A percentile compares a stretch with the other conserved stretches of the same genome.
These are phyloP conservation scores for Neonectria faginata DNA, from an alignment of 2,329 filamentous ascomycete species.

Conservation along the genomic window DNA sequence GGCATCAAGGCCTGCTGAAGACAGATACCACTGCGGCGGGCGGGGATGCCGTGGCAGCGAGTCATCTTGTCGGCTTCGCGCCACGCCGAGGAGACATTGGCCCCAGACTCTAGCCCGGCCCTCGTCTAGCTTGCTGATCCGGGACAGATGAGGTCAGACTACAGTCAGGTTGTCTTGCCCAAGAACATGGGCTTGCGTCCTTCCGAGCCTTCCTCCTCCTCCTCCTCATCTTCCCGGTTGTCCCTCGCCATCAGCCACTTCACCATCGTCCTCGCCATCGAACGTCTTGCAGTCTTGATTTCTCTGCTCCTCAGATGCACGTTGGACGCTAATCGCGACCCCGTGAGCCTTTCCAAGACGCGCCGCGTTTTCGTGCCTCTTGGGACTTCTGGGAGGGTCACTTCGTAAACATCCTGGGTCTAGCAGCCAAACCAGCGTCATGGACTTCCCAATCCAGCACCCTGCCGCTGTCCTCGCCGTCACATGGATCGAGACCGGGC, in stretches of 20 bases:
- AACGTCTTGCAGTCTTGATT: slow-evolving; percentile 17
- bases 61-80: slow-evolving; percentile 24
- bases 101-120: slow-evolving; percentile 21
- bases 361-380: slow-evolving; percentile 37
- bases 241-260: slow-evolving; percentile 12
- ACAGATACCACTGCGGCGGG: slow-evolving; percentile 22
- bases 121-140: slow-evolving; percentile 18
- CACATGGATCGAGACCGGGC: slow-evolving; percentile 42
- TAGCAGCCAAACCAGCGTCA: slow-evolving; percentile 40
- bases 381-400: slow-evolving; percentile 16
- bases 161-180: slow-evolving; percentile 25
- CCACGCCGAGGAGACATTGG: slow-evolving; percentile 32
- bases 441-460: slow-evolving; percentile 44
- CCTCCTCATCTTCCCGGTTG: background rate
- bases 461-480: slow-evolving; percentile 41
- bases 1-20: slow-evolving; percentile 11
- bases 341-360: slow-evolving; percentile 41
- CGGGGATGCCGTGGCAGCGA: slow-evolving; percentile 20
- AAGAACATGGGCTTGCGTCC: background rate
- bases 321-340: slow-evolving; percentile 42
- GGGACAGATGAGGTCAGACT: slow-evolving; percentile 33
- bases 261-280: slow-evolving; percentile 5
- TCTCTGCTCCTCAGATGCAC: slow-evolving; percentile 27
- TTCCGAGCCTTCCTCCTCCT: background rate
- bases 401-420: slow-evolving; percentile 33